Conservation (phyloP, 2,329 filamentous ascomycete genomes). For the Alternaria sp. region DNA sequence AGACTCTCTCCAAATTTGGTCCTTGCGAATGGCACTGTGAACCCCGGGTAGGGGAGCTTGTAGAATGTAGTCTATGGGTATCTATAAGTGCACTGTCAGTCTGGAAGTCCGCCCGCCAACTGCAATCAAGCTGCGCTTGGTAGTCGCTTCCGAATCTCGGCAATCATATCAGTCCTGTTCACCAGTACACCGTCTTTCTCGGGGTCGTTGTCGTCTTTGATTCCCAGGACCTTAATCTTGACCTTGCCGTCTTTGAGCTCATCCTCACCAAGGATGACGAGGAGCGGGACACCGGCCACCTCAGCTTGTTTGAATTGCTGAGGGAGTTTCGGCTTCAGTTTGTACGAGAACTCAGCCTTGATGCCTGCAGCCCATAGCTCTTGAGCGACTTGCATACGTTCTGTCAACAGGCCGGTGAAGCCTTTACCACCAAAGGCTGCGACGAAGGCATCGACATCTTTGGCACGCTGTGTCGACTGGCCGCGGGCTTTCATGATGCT, state of each 20-base stretch:
- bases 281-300: slow-evolving; percentile 77
- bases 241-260: slow-evolving; percentile 84
- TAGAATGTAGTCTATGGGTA: slow-evolving; percentile 18
- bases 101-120: not conserved
- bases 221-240: slow-evolving; percentile 84
- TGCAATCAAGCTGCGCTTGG: slow-evolving; percentile 26
- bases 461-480: slow-evolving; percentile 66
- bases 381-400: slow-evolving; percentile 81
- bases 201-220: slow-evolving; percentile 76
- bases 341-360: slow-evolving; percentile 90
- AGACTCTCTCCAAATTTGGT: not conserved
- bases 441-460: slow-evolving; percentile 87
- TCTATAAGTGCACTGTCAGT: slow-evolving; percentile 5
- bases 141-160: slow-evolving; percentile 65
- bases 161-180: slow-evolving; percentile 65
- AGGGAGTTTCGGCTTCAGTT: slow-evolving; percentile 86
- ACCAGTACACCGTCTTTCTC: slow-evolving; percentile 89
- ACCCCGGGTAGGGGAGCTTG: not conserved
- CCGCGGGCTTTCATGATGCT: slow-evolving; percentile 83
- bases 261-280: slow-evolving; percentile 88
- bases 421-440: slow-evolving; percentile 94
- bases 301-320: slow-evolving; percentile 93
- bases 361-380: slow-evolving; percentile 85
- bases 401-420: slow-evolving; percentile 78
- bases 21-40: not conserved